Base-by-base conservation (phyloP, 768 basidiomycete species). In the Lentinula raphanica region DNA sequence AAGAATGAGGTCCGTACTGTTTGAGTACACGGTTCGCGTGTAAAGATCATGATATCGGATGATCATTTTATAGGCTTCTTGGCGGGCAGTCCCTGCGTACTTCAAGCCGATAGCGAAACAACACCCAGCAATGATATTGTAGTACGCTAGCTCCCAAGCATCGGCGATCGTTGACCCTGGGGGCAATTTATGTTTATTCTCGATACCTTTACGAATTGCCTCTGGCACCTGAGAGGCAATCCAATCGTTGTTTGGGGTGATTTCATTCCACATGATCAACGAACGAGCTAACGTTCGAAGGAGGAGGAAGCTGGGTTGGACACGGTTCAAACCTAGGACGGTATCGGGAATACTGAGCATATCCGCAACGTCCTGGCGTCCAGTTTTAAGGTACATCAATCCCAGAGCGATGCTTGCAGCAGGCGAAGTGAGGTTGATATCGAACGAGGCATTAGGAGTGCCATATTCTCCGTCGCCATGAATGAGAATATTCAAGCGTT, bases 101-200 rank as follows among this genome's bases (percentile, higher is more conserved):
- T 96, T 98, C 59, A 99, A 74, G 9, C 88, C 94, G 38, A 98
- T 80, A 2, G 85, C 92, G 62, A 98, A 94, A 71, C 95, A 98
- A 58, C 87, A 88, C 2, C 92, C 96, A 1, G 94, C 87, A 32
- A 96, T 72, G 60, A 98, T 89, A 67, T 96, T 90, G 72, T 90
- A 92, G 71, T 94, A 92, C 0, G 94, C 96, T 55, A 97, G 70
- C 66, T 98, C 94, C 62, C 87, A 79, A 13, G 88, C 82, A 58
- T 90, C 86, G 56, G 90, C 84, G 13, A 84, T 71, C 7, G 68
- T 66, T 62, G 79, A 80, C 25, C 79, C 81, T 31, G 64, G 64
- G 13, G 51, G 51, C 17, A 39, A 53, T 59, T 74, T 75, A 23
- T 75, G 68, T 23, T 78, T 74, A n/a, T 71, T 71, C 40, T 88